phyloP scores from a whole-genome alignment of 75 land plant species.

The Pinus taeda region DNA sequence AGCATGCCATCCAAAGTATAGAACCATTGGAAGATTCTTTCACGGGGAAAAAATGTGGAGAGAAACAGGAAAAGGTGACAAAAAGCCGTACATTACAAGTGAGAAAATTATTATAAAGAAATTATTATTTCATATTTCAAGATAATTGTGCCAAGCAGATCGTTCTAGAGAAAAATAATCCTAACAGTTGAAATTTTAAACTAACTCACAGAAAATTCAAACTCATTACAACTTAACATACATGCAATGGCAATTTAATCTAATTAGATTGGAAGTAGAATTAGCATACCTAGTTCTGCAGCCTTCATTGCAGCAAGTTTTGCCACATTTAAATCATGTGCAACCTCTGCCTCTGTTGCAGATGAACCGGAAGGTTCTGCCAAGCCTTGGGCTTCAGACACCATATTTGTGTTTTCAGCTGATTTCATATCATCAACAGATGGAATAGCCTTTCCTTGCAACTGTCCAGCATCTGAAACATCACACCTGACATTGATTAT shows the following conservation, averaged over 20 bases:
- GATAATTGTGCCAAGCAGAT: too few relatives aligned
- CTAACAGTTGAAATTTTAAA: neutral
- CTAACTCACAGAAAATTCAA: neutral
- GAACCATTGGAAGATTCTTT: neutral
- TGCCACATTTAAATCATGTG: slow-evolving; percentile 70
- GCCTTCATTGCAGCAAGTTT: slow-evolving; percentile 94
- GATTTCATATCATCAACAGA: slow-evolving; percentile 26
- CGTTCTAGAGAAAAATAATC: too few relatives aligned
- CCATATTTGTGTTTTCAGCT: slow-evolving; percentile 38
- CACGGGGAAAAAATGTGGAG: neutral
- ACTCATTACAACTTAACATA: neutral
- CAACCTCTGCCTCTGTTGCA: slow-evolving; percentile 29
- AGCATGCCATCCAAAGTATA: neutral
- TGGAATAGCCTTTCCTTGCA: neutral
- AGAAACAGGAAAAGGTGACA: neutral
- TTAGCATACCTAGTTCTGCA: slow-evolving; percentile 74
- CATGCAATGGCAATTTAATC: too few relatives aligned
- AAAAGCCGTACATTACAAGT: neutral
- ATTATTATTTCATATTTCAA: too few relatives aligned
- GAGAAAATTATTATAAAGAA: too few relatives aligned
- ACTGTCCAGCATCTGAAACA: slow-evolving; percentile 4
- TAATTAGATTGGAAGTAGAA: neutral
- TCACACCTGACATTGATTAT: neutral
- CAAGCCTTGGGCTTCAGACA: slow-evolving; percentile 21
- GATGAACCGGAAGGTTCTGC: slow-evolving; percentile 19